These are phyloP conservation scores for Coniochaeta prunicola DNA, from an alignment of 2,329 filamentous ascomycete genomes.

Conservation along the genomic window DNA sequence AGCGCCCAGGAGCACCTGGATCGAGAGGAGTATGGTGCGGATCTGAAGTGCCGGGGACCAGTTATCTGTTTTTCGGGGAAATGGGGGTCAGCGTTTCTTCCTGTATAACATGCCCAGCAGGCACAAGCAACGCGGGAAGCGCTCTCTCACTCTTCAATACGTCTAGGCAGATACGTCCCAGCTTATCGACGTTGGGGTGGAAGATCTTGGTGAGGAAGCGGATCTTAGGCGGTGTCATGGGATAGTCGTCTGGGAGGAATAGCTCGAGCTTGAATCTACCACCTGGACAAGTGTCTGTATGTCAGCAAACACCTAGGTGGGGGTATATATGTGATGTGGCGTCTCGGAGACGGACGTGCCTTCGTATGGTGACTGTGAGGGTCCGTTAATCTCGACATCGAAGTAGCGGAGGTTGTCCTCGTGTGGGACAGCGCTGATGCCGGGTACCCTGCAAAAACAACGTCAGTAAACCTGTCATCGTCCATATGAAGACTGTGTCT, in stretches of 20 bases:
- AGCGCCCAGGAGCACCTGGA: slow-evolving; percentile 90
- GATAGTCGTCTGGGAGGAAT: slow-evolving; percentile 96
- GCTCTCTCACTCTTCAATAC: slow-evolving; percentile 78
- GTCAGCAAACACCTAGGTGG: neutral
- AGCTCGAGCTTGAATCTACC: slow-evolving; percentile 96
- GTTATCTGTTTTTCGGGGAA: no score
- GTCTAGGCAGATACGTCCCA: slow-evolving; percentile 94
- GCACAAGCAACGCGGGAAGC: no score
- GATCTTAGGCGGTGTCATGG: slow-evolving; percentile 98
- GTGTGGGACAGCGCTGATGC: slow-evolving; percentile 91
- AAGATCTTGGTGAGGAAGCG: slow-evolving; percentile 99
- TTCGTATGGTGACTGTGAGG: slow-evolving; percentile 89
- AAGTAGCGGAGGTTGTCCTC: slow-evolving; percentile 98
- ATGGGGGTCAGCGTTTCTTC: no score
- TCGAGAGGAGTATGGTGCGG: slow-evolving; percentile 95
- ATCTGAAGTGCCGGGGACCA: slow-evolving; percentile 98
- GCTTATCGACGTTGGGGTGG: slow-evolving; percentile 96
- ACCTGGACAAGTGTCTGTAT: slow-evolving; percentile 29
- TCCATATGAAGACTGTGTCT: neutral
- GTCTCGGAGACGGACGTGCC: slow-evolving; percentile 39
- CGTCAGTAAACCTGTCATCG: neutral
- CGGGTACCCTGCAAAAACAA: slow-evolving; percentile 64
- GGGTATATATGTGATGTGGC: neutral
- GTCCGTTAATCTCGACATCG: slow-evolving; percentile 93
- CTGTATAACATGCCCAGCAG: no score